Percentiles rank a stretch among this genome's conserved stretches.
These are phyloP conservation scores for Camelina neglecta DNA, from an alignment of 345 rosid genomes.

Conservation along the genomic window DNA sequence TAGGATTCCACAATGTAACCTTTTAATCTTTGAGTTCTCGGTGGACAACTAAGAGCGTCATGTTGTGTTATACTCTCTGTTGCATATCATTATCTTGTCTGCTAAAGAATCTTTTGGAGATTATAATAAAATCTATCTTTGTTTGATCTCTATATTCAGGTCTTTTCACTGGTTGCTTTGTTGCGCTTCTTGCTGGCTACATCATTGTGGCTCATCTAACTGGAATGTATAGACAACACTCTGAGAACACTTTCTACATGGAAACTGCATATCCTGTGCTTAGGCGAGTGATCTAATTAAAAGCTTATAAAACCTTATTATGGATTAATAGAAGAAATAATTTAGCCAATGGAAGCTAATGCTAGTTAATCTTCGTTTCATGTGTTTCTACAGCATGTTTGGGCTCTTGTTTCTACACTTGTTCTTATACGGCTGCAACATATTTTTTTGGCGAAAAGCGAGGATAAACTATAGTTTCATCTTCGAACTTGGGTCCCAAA, in stretches of 20 bases:
- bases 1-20: conserved; percentile 45
- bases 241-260: conserved; percentile 76
- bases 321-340: background rate
- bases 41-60: conserved; percentile 59
- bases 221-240: conserved; percentile 74
- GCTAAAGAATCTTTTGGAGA: conserved; percentile 33
- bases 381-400: conserved; percentile 82
- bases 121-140: background rate
- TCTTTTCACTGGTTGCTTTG: conserved; percentile 88
- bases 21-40: conserved; percentile 32
- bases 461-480: conserved; percentile 95
- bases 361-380: conserved; percentile 5
- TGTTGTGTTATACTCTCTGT: conserved; percentile 48
- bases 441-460: conserved; percentile 87
- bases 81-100: conserved; percentile 40
- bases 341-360: conserved; percentile 27
- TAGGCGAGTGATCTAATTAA: conserved; percentile 62
- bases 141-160: conserved; percentile 53
- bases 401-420: conserved; percentile 83
- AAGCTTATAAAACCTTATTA: background rate
- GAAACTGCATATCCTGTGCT: conserved; percentile 95
- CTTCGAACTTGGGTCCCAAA: conserved; percentile 75
- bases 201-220: conserved; percentile 83
- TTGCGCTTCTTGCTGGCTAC: conserved; percentile 88
- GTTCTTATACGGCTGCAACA: conserved; percentile 94